Conservation (phyloP, 495 filamentous ascomycete species). For the Lepidopterella palustris region DNA sequence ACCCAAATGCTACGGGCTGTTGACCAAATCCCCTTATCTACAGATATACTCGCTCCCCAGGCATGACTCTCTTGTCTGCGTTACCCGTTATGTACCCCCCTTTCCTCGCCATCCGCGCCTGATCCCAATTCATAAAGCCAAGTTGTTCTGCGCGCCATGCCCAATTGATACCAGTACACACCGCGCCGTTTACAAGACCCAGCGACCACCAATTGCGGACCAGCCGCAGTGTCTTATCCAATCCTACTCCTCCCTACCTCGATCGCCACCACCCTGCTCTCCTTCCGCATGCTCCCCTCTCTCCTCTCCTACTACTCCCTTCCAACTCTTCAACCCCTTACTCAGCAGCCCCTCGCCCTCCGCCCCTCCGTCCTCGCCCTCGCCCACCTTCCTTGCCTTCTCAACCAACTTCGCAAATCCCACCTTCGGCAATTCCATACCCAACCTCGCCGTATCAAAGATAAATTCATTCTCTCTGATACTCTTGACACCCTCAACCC, state of each 20-base stretch:
- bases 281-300: background rate
- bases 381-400: conserved; percentile 10
- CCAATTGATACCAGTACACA: background rate
- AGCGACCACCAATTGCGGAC: background rate
- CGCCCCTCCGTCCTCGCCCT: background rate
- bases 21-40: no score
- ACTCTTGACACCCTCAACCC: conserved; percentile 47
- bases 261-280: background rate
- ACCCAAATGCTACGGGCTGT: no score
- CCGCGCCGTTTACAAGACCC: background rate
- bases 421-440: conserved; percentile 10
- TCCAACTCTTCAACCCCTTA: background rate
- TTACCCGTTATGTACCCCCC: no score
- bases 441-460: conserved; percentile 10
- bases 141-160: no score
- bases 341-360: background rate
- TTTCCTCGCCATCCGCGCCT: no score
- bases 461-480: conserved; percentile 27
- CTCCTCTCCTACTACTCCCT: background rate
- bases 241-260: background rate
- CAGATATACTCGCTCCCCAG: no score
- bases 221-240: background rate
- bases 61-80: no score
- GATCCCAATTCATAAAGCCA: no score
- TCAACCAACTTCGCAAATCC: conserved; percentile 13